Evolutionary conservation across 768 basidiomycete species (phyloP).

Genomic region (Vararia minispora): DNA sequence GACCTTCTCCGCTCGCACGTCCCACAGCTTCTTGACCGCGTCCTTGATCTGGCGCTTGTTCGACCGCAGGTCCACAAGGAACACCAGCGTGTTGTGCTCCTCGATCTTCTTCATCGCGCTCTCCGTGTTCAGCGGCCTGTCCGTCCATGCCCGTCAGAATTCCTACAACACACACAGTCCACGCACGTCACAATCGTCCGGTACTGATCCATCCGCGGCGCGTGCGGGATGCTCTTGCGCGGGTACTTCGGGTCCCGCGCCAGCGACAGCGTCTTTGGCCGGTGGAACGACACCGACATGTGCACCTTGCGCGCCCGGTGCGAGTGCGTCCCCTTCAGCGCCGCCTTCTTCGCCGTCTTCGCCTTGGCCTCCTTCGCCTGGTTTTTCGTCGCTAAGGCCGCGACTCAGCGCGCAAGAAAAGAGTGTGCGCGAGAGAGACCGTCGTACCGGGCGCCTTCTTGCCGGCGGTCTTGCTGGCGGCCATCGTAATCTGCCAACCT

Average conservation of each 20-base stretch:
- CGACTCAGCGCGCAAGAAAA: too few relatives aligned
- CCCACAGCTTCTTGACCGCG: conserved; percentile 98
- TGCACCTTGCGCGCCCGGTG: conserved; percentile 74
- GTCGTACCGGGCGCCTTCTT: too few relatives aligned
- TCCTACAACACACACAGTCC: not conserved
- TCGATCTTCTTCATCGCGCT: conserved; percentile 99
- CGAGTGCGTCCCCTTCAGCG: conserved; percentile 74
- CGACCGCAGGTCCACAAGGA: conserved; percentile 88
- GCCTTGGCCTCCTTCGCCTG: conserved; percentile 51
- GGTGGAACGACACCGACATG: conserved; percentile 85
- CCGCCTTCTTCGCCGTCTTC: conserved; percentile 94
- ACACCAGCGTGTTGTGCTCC: conserved; percentile 98
- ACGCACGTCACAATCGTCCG: conserved; percentile 85
- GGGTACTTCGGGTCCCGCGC: conserved; percentile 84
- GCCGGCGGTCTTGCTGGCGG: too few relatives aligned
- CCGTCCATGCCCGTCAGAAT: not conserved
- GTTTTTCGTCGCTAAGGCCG: conserved; percentile 10
- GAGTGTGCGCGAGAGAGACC: too few relatives aligned
- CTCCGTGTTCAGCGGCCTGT: conserved; percentile 85
- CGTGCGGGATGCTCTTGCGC: conserved; percentile 89
- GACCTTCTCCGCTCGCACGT: conserved; percentile 90
- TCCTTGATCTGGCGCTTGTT: conserved; percentile 99
- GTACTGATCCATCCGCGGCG: conserved; percentile 93
- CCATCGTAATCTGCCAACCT: too few relatives aligned
- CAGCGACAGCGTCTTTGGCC: conserved; percentile 87